phyloP scores from a whole-genome alignment of 176 grass and related monocot genomes.

The Oryza longistaminata region DNA sequence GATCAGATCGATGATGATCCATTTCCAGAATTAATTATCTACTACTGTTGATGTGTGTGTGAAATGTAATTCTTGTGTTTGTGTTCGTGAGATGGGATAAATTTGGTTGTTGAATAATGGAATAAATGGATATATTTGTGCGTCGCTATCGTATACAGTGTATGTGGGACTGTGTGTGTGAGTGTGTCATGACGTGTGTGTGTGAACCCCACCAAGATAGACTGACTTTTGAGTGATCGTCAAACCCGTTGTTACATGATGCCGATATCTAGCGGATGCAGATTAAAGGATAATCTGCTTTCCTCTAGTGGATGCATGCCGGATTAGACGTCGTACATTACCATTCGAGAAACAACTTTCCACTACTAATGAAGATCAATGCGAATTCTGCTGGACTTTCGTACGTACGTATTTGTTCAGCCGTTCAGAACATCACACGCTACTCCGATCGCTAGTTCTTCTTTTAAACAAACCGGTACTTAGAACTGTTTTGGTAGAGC shows the following conservation, averaged over 20 bases:
- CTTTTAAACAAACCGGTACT: no score
- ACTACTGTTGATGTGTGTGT: background rate
- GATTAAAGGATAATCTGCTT: background rate
- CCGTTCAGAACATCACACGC: background rate
- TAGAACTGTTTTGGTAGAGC: no score
- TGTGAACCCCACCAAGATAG: no score
- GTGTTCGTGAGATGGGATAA: background rate
- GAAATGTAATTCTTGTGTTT: no score
- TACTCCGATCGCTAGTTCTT: no score
- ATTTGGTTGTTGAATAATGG: background rate
- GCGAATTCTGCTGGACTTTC: no score
- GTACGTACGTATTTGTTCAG: no score
- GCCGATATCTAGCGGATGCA: background rate
- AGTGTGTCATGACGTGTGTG: no score
- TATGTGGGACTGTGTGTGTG: no score
- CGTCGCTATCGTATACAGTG: no score
- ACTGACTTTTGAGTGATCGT: no score
- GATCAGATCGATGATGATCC: background rate
- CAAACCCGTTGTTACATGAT: no score
- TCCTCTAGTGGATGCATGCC: background rate
- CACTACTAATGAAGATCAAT: background rate
- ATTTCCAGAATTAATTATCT: background rate
- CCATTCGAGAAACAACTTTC: background rate
- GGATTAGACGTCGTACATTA: background rate
- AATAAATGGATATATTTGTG: background rate